These are phyloP conservation scores for Aphanomyces invadans DNA, from an alignment of 352 stramenopile genomes.

Conservation along the genomic window DNA sequence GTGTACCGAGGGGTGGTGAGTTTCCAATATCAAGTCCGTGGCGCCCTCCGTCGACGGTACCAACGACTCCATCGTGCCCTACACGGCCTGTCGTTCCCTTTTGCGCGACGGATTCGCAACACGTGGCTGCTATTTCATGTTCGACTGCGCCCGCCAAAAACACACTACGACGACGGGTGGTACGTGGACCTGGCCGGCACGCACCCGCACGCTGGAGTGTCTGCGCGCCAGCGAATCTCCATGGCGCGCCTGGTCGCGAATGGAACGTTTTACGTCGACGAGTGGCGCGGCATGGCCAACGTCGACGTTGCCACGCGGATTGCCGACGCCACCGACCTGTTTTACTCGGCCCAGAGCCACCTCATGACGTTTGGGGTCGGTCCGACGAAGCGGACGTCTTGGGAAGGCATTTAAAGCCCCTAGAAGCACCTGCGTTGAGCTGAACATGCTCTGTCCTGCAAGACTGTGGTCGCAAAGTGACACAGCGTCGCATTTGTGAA, in stretches of 20 bases:
- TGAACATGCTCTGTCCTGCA: no score
- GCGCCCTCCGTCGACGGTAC: background rate
- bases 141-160: background rate
- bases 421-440: no score
- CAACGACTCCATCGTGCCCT: background rate
- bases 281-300: background rate
- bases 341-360: constrained; percentile 21
- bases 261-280: background rate
- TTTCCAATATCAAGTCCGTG: constrained; percentile 13
- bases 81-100: constrained; percentile 7
- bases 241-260: background rate
- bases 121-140: constrained; percentile 1
- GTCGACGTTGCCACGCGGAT: background rate
- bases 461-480: no score
- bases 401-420: background rate
- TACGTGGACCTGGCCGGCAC: background rate
- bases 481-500: no score
- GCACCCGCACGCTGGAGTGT: background rate
- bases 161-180: background rate
- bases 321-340: constrained; percentile 7
- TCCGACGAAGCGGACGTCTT: background rate
- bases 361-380: constrained; percentile 14
- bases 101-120: constrained; percentile 9
- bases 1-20: background rate
- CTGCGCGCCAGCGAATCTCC: background rate